Percentiles rank a stretch among this genome's conserved stretches.
Conservation (phyloP, 345 rosid genomes). For the Syzygium grande region DNA sequence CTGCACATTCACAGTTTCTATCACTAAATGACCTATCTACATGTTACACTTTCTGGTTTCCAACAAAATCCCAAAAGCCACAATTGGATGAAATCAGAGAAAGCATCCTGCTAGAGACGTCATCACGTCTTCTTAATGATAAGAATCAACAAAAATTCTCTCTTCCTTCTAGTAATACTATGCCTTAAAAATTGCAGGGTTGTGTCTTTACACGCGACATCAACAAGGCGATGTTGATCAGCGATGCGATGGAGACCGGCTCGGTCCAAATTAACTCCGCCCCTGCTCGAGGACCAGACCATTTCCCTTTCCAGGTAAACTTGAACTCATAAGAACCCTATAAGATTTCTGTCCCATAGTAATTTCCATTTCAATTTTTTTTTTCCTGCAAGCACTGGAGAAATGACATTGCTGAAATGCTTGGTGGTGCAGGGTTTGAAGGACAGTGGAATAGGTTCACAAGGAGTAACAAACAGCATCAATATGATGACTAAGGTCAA, state of each 20-base stretch:
- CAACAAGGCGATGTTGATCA: constrained; percentile 78
- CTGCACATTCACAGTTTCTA: background rate
- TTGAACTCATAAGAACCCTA: background rate
- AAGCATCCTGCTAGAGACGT: background rate
- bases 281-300: constrained; percentile 99
- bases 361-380: background rate
- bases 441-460: constrained; percentile 99
- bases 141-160: background rate
- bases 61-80: background rate
- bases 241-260: constrained; percentile 99
- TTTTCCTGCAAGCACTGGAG: background rate
- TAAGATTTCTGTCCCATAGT: background rate
- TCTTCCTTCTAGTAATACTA: background rate
- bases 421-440: constrained; percentile 59
- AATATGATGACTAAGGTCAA: constrained; percentile 93
- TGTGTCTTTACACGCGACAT: constrained; percentile 92
- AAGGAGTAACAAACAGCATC: constrained; percentile 95
- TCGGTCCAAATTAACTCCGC: constrained; percentile 98
- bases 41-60: background rate
- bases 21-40: background rate
- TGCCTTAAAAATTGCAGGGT: constrained; percentile 38
- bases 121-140: background rate
- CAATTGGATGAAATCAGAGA: background rate
- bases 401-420: background rate
- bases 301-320: constrained; percentile 96